Conservation (phyloP, 441 rosid genomes). For the Gossypium aridum region DNA sequence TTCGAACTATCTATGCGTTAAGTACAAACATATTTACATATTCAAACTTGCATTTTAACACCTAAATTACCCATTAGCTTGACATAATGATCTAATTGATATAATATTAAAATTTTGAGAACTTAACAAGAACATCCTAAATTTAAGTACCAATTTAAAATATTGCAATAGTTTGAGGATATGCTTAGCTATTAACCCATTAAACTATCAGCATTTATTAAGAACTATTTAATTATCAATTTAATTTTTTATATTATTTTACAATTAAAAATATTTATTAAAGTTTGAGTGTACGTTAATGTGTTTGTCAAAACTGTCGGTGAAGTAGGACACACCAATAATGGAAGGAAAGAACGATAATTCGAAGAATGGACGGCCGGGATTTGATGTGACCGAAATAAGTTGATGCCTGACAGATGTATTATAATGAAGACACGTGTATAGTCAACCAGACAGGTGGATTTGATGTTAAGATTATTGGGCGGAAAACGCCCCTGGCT, state of each 20-base stretch:
- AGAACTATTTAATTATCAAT: neutral
- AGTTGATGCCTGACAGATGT: neutral
- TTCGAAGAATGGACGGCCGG: neutral
- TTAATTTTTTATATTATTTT: neutral
- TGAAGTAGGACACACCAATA: neutral
- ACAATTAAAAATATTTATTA: neutral
- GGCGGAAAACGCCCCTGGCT: neutral
- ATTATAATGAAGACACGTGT: neutral
- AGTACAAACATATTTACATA: no score
- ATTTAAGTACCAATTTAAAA: neutral
- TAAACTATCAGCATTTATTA: neutral
- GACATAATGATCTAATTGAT: no score
- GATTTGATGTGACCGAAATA: neutral
- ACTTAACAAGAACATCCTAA: neutral
- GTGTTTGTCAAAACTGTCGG: neutral
- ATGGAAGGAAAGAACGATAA: neutral
- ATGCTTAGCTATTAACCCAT: no score
- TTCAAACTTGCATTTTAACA: no score
- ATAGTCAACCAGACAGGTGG: neutral
- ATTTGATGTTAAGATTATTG: neutral
- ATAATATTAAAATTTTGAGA: no score
- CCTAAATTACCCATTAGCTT: no score
- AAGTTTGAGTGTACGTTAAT: neutral
- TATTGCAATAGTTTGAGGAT: neutral
- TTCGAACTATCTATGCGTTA: no score